These are phyloP conservation scores for Phoma herbarum DNA, from an alignment of 2,329 filamentous ascomycete genomes.

Conservation along the genomic window DNA sequence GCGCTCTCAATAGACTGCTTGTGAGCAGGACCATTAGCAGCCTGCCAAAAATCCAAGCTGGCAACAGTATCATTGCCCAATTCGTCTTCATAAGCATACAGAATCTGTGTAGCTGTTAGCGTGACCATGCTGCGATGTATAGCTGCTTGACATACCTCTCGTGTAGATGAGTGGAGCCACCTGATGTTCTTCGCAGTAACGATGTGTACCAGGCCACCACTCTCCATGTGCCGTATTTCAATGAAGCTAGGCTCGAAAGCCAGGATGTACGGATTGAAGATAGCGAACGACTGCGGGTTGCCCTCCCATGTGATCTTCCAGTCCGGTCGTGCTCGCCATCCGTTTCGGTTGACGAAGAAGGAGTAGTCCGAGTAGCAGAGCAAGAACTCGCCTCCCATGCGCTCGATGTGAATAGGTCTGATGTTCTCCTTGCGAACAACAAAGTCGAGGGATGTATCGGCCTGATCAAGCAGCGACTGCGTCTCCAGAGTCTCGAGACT, in stretches of 20 bases:
- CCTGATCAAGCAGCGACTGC: slow-evolving; percentile 94
- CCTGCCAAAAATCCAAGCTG: slow-evolving; percentile 90
- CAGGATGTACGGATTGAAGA: slow-evolving; percentile 95
- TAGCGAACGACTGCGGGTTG: slow-evolving; percentile 86
- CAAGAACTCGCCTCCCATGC: slow-evolving; percentile 94
- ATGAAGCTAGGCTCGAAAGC: slow-evolving; percentile 98
- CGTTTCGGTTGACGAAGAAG: slow-evolving; percentile 98
- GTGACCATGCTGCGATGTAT: rapidly evolving
- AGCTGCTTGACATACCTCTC: slow-evolving; percentile 73
- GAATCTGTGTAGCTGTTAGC: slow-evolving; percentile 69
- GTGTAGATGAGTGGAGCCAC: slow-evolving; percentile 95
- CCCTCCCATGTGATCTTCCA: slow-evolving; percentile 99
- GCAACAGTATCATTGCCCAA: slow-evolving; percentile 91
- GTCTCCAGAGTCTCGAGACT: slow-evolving; percentile 97
- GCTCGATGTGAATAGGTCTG: slow-evolving; percentile 95
- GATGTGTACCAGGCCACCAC: slow-evolving; percentile 88
- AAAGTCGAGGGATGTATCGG: slow-evolving; percentile 97
- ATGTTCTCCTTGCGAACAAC: slow-evolving; percentile 93
- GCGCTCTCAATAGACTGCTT: slow-evolving; percentile 41
- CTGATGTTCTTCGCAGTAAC: slow-evolving; percentile 96
- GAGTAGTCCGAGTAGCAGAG: slow-evolving; percentile 99
- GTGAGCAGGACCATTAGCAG: slow-evolving; percentile 38
- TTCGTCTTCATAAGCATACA: slow-evolving; percentile 98
- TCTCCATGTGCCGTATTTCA: slow-evolving; percentile 95
- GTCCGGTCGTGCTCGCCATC: slow-evolving; percentile 93